phyloP scores from a whole-genome alignment of 176 grass and related monocot species.

The Carex myosuroides region DNA sequence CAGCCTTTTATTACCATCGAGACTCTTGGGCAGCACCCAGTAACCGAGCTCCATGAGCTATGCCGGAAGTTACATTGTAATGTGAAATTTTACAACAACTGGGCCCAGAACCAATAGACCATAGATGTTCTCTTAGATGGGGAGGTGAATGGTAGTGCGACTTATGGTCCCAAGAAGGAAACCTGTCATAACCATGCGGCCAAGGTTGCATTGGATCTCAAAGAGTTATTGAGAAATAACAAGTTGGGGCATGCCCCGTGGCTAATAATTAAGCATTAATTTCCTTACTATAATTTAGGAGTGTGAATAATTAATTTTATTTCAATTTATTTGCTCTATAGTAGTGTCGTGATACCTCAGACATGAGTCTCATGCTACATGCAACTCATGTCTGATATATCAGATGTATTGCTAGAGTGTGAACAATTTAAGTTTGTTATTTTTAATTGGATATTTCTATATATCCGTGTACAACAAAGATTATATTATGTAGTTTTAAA shows the following conservation, averaged over 20 bases:
- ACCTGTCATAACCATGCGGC: constrained; percentile 48
- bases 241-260: background rate
- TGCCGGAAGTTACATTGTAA: constrained; percentile 35
- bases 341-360: too few species aligned
- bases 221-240: background rate
- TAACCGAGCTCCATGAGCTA: constrained; percentile 50
- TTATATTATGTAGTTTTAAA: too few species aligned
- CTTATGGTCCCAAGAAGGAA: too few species aligned
- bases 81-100: constrained; percentile 39
- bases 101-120: constrained; percentile 36
- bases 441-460: background rate
- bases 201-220: constrained; percentile 41
- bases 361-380: too few species aligned
- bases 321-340: too few species aligned
- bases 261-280: background rate
- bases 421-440: background rate
- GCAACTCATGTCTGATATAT: too few species aligned
- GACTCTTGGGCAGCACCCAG: constrained; percentile 56
- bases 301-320: too few species aligned
- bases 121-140: too few species aligned
- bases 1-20: constrained; percentile 42
- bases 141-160: too few species aligned
- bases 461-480: too few species aligned
- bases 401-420: background rate
- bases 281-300: background rate